These are phyloP conservation scores for Acacia concinna DNA, from an alignment of 331 rosid genomes.

Conservation along the genomic window DNA sequence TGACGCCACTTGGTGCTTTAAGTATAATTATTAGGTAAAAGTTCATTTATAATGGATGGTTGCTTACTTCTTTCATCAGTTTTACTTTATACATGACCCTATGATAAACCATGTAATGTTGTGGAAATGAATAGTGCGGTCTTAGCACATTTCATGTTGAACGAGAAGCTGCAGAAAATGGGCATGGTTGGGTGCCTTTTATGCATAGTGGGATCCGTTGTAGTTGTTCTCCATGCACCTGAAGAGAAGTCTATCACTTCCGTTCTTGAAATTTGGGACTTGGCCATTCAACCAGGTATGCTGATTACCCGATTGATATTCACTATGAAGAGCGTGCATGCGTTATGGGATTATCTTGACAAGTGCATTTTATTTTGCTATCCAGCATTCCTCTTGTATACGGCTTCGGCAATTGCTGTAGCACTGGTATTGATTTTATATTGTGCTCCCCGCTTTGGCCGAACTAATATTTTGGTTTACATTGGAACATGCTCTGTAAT, in stretches of 20 bases:
- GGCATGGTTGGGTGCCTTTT: conserved; percentile 86
- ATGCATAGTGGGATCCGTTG: conserved; percentile 75
- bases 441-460: conserved; percentile 84
- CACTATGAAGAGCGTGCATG: neutral
- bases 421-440: conserved; percentile 67
- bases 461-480: conserved; percentile 75
- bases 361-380: conserved; percentile 26
- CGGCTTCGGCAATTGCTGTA: conserved; percentile 69
- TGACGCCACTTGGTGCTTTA: conserved; percentile 90
- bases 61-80: neutral
- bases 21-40: conserved; percentile 84
- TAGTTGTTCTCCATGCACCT: conserved; percentile 89
- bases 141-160: conserved; percentile 79
- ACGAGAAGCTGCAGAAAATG: conserved; percentile 84
- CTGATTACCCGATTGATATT: conserved; percentile 1
- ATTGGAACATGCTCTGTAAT: conserved; percentile 75
- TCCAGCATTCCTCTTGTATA: conserved; percentile 88
- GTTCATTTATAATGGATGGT: neutral
- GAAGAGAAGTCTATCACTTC: conserved; percentile 61
- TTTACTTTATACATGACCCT: neutral
- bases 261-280: conserved; percentile 73
- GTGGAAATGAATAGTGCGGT: conserved; percentile 65
- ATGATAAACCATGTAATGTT: conserved; percentile 30
- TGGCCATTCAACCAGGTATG: conserved; percentile 88
- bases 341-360: conserved; percentile 28